These are phyloP conservation scores for Sedum album DNA, from an alignment of 164 flowering plant genomes.

Conservation along the genomic window DNA sequence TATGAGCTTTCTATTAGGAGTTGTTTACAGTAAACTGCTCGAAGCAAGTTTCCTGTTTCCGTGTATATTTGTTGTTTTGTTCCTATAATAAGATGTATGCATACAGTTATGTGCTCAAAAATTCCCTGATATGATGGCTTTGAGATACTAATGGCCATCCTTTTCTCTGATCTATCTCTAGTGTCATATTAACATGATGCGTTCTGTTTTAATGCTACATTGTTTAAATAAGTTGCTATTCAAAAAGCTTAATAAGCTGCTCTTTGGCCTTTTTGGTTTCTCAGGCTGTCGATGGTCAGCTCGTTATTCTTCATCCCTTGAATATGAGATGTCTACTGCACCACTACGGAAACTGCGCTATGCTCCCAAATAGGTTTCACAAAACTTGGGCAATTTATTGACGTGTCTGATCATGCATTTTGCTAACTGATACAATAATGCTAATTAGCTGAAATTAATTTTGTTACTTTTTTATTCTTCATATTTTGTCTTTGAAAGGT, in stretches of 20 bases:
- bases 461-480: too few species aligned
- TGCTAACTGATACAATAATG: too few species aligned
- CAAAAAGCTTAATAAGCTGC: background rate
- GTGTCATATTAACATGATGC: too few species aligned
- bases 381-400: background rate
- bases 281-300: constrained; percentile 92
- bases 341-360: constrained; percentile 65
- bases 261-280: constrained; percentile 13
- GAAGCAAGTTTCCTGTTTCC: background rate
- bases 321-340: constrained; percentile 85
- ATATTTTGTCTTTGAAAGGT: background rate
- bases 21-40: background rate
- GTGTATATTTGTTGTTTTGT: too few species aligned
- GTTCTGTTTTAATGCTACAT: too few species aligned
- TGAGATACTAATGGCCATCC: background rate
- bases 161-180: too few species aligned
- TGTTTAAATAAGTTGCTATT: background rate
- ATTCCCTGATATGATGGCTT: background rate
- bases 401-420: too few species aligned
- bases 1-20: background rate
- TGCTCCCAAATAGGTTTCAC: constrained; percentile 68
- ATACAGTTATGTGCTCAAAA: background rate
- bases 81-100: background rate
- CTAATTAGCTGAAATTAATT: too few species aligned
- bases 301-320: constrained; percentile 75